Evolutionary conservation across 2,329 filamentous ascomycete genomes (phyloP).

Genomic region (Canariomyces notabilis): DNA sequence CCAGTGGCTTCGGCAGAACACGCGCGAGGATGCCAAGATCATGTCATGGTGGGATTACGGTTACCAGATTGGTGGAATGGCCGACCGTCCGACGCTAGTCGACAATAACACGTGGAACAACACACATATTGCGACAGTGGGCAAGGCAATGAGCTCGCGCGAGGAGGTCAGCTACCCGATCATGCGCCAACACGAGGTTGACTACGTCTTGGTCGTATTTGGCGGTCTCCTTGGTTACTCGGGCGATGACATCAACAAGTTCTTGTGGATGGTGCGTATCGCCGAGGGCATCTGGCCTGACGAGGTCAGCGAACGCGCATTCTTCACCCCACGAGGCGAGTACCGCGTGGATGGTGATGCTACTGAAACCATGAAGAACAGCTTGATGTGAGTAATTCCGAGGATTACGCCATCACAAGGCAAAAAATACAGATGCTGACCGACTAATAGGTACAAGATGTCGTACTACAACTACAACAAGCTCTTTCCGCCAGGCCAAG

Average conservation of each 20-base stretch:
- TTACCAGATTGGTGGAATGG: constrained; percentile 99
- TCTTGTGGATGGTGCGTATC: constrained; percentile 99
- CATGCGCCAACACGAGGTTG: constrained; percentile 96
- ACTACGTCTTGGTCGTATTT: constrained; percentile 97
- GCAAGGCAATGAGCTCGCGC: constrained; percentile 95
- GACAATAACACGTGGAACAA: constrained; percentile 99
- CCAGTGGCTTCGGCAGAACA: constrained; percentile 99
- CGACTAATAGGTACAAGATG: constrained; percentile 87
- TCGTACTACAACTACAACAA: constrained; percentile 96
- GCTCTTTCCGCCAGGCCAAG: constrained; percentile 89
- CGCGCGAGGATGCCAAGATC: constrained; percentile 87
- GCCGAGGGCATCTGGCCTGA: constrained; percentile 99
- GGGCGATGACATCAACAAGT: constrained; percentile 99
- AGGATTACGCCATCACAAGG: background rate
- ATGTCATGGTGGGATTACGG: constrained; percentile 99
- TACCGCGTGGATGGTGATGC: constrained; percentile 92
- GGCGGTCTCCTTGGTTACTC: constrained; percentile 95
- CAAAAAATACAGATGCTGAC: constrained; percentile 31
- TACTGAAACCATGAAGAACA: constrained; percentile 97
- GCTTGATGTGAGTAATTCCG: constrained; percentile 75
- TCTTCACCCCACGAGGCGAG: constrained; percentile 89
- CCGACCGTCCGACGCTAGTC: constrained; percentile 90
- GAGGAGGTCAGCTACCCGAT: constrained; percentile 99
- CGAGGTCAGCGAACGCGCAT: constrained; percentile 93
- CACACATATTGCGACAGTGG: constrained; percentile 97